These are phyloP conservation scores for Daldinia sp. DNA, from an alignment of 2,329 filamentous ascomycete genomes.

Conservation along the genomic window DNA sequence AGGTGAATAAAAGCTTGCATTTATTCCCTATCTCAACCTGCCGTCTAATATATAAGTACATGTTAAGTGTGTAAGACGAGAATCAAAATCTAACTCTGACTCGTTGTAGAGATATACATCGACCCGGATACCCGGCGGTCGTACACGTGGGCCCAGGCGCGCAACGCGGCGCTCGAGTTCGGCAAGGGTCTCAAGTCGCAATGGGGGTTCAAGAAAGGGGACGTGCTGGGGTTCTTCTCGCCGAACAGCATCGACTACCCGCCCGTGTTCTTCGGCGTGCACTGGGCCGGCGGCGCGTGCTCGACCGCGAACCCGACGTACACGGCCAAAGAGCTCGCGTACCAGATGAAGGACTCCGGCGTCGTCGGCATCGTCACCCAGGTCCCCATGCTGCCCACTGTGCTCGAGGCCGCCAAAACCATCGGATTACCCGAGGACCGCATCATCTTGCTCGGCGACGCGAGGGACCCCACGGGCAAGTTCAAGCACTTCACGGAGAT, in stretches of 20 bases:
- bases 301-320: constrained; percentile 93
- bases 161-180: constrained; percentile 76
- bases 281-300: constrained; percentile 85
- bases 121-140: constrained; percentile 76
- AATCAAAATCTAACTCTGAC: constrained; percentile 14
- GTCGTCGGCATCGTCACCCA: constrained; percentile 84
- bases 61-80: not conserved
- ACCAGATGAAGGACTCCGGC: constrained; percentile 82
- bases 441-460: constrained; percentile 82
- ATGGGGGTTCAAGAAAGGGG: constrained; percentile 84
- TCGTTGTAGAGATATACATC: constrained; percentile 61
- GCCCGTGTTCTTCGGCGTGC: constrained; percentile 78
- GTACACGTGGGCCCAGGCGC: constrained; percentile 79
- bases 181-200: constrained; percentile 80
- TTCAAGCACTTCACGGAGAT: constrained; percentile 81
- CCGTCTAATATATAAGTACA: too few relatives aligned
- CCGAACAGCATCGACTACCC: constrained; percentile 90
- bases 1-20: constrained; percentile 60
- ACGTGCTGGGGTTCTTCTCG: constrained; percentile 85
- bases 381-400: constrained; percentile 71
- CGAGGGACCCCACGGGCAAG: constrained; percentile 66
- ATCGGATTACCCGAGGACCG: constrained; percentile 78
- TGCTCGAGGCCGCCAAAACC: constrained; percentile 73
- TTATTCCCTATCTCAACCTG: too few relatives aligned
- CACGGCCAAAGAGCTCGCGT: constrained; percentile 83